phyloP scores from a whole-genome alignment of 257 asterid species.

The Euphrasia confusa region DNA sequence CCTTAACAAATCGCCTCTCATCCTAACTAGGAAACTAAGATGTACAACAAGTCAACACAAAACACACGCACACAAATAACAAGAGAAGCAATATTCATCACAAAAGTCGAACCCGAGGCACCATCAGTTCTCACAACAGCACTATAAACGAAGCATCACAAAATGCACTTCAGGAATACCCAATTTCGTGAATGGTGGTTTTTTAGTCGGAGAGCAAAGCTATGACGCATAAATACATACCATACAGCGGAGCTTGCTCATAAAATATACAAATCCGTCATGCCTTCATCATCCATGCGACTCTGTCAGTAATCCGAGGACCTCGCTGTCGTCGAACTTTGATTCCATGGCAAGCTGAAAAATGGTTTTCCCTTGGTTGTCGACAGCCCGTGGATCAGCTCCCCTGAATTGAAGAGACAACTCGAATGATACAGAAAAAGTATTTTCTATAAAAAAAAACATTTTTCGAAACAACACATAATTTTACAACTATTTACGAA shows the following conservation, averaged over 20 bases:
- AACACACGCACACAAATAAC: neutral
- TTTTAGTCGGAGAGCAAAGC: constrained; percentile 27
- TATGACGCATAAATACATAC: constrained; percentile 26
- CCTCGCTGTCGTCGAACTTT: constrained; percentile 59
- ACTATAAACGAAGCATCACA: neutral
- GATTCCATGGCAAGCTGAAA: constrained; percentile 59
- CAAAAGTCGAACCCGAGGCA: neutral
- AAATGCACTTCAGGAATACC: constrained; percentile 13
- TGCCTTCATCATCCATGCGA: constrained; percentile 32
- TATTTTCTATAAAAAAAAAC: neutral
- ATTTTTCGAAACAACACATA: too few species aligned
- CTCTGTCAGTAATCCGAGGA: constrained; percentile 53
- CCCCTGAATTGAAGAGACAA: constrained; percentile 52
- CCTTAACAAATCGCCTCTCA: neutral
- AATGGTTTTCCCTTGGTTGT: constrained; percentile 58
- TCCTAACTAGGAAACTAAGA: constrained; percentile 8
- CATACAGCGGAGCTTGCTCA: constrained; percentile 40
- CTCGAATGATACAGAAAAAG: neutral
- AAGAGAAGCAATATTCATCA: neutral
- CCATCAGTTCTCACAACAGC: neutral
- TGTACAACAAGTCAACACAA: neutral
- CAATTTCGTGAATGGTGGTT: constrained; percentile 4
- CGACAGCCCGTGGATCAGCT: constrained; percentile 68
- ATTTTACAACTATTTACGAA: constrained; percentile 15
- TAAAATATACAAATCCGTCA: neutral